phyloP scores from a whole-genome alignment of 345 rosid genomes.

The Acer saccharum region DNA sequence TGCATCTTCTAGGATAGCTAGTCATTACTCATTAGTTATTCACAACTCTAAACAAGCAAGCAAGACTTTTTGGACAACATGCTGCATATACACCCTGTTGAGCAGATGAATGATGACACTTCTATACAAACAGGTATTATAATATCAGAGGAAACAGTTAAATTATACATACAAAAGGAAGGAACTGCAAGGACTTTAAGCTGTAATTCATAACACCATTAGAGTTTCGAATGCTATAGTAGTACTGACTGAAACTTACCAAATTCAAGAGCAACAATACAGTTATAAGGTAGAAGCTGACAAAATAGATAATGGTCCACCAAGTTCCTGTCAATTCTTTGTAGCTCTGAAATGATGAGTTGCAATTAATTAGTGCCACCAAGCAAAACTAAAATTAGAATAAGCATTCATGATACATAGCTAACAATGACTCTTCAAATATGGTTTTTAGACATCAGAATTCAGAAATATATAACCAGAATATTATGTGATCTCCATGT shows the following conservation, averaged over 20 bases:
- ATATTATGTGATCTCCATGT: neutral
- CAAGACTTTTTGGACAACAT: neutral
- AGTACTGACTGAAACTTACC: conserved; percentile 50
- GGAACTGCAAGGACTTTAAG: neutral
- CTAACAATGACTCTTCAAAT: neutral
- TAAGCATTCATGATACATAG: neutral
- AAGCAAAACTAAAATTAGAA: conserved; percentile 9
- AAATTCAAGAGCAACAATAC: conserved; percentile 82
- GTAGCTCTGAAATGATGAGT: conserved; percentile 66
- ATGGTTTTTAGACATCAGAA: neutral
- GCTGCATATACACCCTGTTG: neutral
- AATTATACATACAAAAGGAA: neutral
- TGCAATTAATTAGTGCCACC: conserved; percentile 17
- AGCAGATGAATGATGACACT: too few relatives aligned
- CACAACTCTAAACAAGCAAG: neutral
- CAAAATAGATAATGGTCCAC: conserved; percentile 77
- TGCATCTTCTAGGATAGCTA: neutral
- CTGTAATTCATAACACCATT: neutral
- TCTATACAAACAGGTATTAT: neutral
- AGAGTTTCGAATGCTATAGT: neutral
- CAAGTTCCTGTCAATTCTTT: conserved; percentile 75
- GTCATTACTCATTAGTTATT: neutral
- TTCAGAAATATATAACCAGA: neutral
- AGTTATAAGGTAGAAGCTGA: conserved; percentile 89
- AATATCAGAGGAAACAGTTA: neutral